Evolutionary conservation across 441 rosid species (phyloP).

Genomic region (Gossypium schwendimanii): DNA sequence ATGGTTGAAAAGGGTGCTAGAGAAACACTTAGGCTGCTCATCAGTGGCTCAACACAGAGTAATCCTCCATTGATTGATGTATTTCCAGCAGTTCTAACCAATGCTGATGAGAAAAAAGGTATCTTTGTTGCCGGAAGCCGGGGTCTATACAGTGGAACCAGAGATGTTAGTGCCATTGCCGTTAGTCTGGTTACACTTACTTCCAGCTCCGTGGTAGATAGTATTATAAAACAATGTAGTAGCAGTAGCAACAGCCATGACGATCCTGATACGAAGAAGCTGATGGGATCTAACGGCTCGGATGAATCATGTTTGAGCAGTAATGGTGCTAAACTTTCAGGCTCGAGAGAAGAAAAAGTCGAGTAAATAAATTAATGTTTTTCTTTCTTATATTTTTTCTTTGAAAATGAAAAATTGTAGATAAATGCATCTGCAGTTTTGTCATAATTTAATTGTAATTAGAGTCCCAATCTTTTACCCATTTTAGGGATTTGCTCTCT

Average conservation of each 20-base stretch:
- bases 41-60: constrained; percentile 54
- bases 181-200: constrained; percentile 45
- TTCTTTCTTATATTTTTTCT: neutral
- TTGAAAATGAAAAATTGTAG: constrained; percentile 19
- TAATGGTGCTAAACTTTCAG: neutral
- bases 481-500: neutral
- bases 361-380: neutral
- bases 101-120: constrained; percentile 26
- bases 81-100: constrained; percentile 39
- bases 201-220: constrained; percentile 17
- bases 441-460: constrained; percentile 29
- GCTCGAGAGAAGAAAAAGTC: neutral
- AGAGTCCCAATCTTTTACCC: constrained; percentile 13
- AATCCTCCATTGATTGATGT: constrained; percentile 37
- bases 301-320: constrained; percentile 18
- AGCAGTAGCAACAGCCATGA: neutral
- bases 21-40: constrained; percentile 73
- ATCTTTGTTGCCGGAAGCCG: constrained; percentile 45
- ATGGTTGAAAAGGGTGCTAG: constrained; percentile 79
- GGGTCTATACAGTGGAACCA: constrained; percentile 49
- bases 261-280: constrained; percentile 11
- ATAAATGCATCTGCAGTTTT: constrained; percentile 25
- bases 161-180: constrained; percentile 45
- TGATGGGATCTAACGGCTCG: constrained; percentile 13
- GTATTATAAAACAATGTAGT: constrained; percentile 4